phyloP scores from a whole-genome alignment of 78 protist species.

The Dictyostelium capitatum region DNA sequence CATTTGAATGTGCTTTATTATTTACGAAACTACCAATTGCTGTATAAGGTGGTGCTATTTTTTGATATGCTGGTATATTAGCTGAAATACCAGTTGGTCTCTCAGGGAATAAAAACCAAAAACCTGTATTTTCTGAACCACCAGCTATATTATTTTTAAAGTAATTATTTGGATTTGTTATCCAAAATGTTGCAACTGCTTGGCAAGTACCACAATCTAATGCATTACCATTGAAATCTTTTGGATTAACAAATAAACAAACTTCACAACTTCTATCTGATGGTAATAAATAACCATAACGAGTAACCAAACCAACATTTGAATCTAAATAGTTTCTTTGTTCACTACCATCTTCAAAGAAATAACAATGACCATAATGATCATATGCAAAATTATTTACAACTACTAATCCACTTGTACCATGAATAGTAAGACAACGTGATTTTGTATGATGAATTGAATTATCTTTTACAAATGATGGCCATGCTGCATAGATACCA shows the following conservation, averaged over 20 bases:
- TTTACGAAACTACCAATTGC: slow-evolving; percentile 30
- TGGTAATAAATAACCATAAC: slow-evolving; percentile 54
- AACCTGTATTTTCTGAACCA: slow-evolving; percentile 45
- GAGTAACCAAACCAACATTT: slow-evolving; percentile 63
- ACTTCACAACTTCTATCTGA: slow-evolving; percentile 44
- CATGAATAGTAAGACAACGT: slow-evolving; percentile 76
- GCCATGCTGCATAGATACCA: slow-evolving; percentile 61
- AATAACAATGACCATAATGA: slow-evolving; percentile 77
- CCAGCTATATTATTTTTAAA: slow-evolving; percentile 72
- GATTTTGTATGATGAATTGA: slow-evolving; percentile 80
- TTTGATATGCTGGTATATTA: neutral
- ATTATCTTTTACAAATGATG: slow-evolving; percentile 57
- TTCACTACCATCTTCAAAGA: slow-evolving; percentile 84
- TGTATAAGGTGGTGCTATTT: slow-evolving; percentile 8
- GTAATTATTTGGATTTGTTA: slow-evolving; percentile 72
- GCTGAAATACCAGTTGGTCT: slow-evolving; percentile 34
- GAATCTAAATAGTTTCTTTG: slow-evolving; percentile 75
- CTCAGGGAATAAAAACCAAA: slow-evolving; percentile 59
- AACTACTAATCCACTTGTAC: slow-evolving; percentile 61
- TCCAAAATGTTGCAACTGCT: slow-evolving; percentile 77
- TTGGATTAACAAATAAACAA: slow-evolving; percentile 34
- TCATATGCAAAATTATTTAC: slow-evolving; percentile 76
- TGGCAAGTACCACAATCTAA: slow-evolving; percentile 12
- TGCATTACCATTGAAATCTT: slow-evolving; percentile 52
- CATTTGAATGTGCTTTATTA: slow-evolving; percentile 68